These are phyloP conservation scores for Pneumocystis canis DNA, from an alignment of 1,139 yeast species.

Conservation along the genomic window DNA sequence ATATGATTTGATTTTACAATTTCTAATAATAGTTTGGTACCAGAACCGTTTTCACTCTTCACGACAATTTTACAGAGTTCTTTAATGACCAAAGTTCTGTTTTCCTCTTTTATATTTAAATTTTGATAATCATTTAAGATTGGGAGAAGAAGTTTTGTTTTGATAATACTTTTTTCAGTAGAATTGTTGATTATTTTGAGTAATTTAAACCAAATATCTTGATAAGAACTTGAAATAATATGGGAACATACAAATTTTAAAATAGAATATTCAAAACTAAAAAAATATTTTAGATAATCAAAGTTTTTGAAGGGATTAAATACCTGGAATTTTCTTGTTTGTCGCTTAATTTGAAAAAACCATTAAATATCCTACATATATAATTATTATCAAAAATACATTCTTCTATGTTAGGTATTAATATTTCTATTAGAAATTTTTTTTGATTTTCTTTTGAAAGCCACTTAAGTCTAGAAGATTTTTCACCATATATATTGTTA, in stretches of 20 bases:
- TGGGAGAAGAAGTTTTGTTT: conserved; percentile 2
- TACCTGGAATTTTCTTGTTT: conserved; percentile 26
- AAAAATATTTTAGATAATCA: conserved; percentile 16
- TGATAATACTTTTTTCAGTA: conserved; percentile 3
- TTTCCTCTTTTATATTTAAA: not conserved
- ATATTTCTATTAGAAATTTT: conserved; percentile 30
- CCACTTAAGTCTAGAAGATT: conserved; percentile 34
- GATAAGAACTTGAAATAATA: not conserved
- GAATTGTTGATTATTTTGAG: conserved; percentile 18
- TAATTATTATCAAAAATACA: conserved; percentile 34
- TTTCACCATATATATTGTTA: conserved; percentile 21
- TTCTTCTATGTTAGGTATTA: conserved; percentile 29
- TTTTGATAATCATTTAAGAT: not conserved
- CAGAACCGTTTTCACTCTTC: conserved; percentile 40
- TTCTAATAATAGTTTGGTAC: conserved; percentile 45
- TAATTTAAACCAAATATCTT: conserved; percentile 14
- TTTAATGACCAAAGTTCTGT: not conserved
- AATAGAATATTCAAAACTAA: conserved; percentile 1
- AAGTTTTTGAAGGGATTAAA: conserved; percentile 11
- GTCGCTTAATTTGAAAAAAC: conserved; percentile 16
- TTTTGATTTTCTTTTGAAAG: conserved; percentile 53
- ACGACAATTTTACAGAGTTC: conserved; percentile 28
- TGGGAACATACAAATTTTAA: not conserved
- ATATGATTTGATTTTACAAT: conserved; percentile 34
- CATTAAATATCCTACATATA: conserved; percentile 26